Base-by-base conservation (phyloP, 1,284 basidiomycete genomes). In the Takashimella tepidaria region DNA sequence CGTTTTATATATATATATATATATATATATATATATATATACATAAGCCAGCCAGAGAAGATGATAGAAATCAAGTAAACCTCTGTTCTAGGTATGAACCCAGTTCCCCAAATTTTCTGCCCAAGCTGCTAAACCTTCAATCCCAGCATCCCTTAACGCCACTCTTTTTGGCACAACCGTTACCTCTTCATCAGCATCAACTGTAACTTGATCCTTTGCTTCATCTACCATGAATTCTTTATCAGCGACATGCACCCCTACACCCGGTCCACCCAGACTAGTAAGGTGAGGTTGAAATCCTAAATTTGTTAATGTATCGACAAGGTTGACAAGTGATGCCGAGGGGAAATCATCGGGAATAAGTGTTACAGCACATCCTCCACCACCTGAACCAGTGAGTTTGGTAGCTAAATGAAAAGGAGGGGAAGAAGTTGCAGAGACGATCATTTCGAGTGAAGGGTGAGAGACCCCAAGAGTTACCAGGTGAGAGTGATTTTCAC, bases 311-410 rank as follows among this genome's bases (percentile, higher is more conserved):
- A 96, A 82, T 12, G 81, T 78, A 12, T 75, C 65, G 51, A 85
- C 79, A 58, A 93, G 80, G 55, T 78, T 74, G 41, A 80, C 69
- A 26, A 92, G 79, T 31, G 78, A 66, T 13, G 79, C 77, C 49
- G 82, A 80, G 48, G 82, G 73, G 77, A 90, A 86, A 59, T 84
- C 87, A 76, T 97, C 92, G 48, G 93, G 93, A 49, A 98, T 81
- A 27, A 98, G 82, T 4, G 93, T 98, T 24, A 98, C 92, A 2
- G 95, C 88, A 68, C 96, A 98, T 16, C 96, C 96, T 16, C 96
- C 96, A 24, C 96, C 96, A n/a, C 96, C 96, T 2, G 96, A 95
- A 41, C 96, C 96, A 2, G 96, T 99, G 51, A 99, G 77, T 79
- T 99, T 99, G n/a, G 95, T 97, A 61, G 85, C 85, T 46, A 98